phyloP scores from a whole-genome alignment of 1,284 basidiomycete species.

The Boletus hoseneyae region DNA sequence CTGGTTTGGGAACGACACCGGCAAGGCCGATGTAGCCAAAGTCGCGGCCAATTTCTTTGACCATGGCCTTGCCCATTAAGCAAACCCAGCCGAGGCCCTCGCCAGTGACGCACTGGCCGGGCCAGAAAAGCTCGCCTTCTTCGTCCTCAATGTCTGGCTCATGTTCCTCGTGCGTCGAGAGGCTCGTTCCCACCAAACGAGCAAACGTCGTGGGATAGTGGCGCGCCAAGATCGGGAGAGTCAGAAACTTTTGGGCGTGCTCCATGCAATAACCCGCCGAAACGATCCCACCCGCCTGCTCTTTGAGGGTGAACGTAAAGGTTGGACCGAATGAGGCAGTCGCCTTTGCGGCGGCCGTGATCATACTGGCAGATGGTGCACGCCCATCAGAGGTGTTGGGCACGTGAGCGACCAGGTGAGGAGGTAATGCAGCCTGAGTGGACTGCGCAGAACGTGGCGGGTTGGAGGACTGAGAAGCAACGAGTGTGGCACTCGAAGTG shows the following conservation, averaged over 20 bases:
- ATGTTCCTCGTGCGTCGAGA: slow-evolving; percentile 61
- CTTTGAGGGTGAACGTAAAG: slow-evolving; percentile 43
- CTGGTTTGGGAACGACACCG: slow-evolving; percentile 65
- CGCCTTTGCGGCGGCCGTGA: slow-evolving; percentile 32
- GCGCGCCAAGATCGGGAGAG: slow-evolving; percentile 57
- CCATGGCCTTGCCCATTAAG: slow-evolving; percentile 76
- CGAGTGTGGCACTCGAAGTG: slow-evolving; percentile 26
- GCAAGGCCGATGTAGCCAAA: slow-evolving; percentile 67
- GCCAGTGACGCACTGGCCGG: slow-evolving; percentile 61
- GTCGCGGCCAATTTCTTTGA: slow-evolving; percentile 69
- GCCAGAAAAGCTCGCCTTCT: slow-evolving; percentile 79
- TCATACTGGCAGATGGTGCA: slow-evolving; percentile 26
- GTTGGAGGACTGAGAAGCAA: slow-evolving; percentile 28
- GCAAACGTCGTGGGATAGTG: slow-evolving; percentile 72
- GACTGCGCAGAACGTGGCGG: slow-evolving; percentile 26
- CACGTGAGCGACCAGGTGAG: slow-evolving; percentile 29
- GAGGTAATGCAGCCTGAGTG: slow-evolving; percentile 27
- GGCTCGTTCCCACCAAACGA: slow-evolving; percentile 62
- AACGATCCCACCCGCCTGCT: slow-evolving; percentile 44
- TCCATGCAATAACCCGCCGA: slow-evolving; percentile 46
- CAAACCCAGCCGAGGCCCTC: slow-evolving; percentile 79
- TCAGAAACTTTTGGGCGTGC: slow-evolving; percentile 52
- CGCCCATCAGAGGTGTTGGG: slow-evolving; percentile 31
- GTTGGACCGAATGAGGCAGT: slow-evolving; percentile 28
- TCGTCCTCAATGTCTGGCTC: slow-evolving; percentile 78